Base-by-base conservation (phyloP, 2,329 filamentous ascomycete genomes). In the Fusarium ramigenum region DNA sequence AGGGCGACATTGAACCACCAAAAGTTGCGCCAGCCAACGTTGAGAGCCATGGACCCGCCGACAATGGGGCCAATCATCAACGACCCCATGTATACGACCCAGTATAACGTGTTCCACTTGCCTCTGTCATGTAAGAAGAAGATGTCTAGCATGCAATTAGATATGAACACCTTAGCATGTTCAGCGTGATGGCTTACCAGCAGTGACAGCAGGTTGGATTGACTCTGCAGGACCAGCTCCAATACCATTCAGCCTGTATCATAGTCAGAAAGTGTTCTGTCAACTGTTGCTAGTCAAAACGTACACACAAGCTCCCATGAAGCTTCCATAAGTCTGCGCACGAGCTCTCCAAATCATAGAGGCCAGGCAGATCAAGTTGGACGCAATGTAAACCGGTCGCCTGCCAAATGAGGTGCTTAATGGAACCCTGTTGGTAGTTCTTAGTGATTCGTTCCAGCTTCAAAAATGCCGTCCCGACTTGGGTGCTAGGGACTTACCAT, bases 321-420 rank as follows among this genome's bases (percentile, higher is more conserved):
- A 57, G 14, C 54, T 57, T 4, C 54, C 54, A 28, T 57, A 57
- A 1, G 54, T 57, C 28, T 57, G 39, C 11, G 54, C 54, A 36
- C 54, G 54, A 15, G 54, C 54, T 57, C 54, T 46, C 54, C 54
- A 57, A 18, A 57, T 57, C 54, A 57, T 46, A 8, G 54, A 36
- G 39, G 39, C 54, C 14, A 57, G 5, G n/a, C 54, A 57, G 23
- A 57, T 46, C n/a, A 57, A 16, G n/a, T 57, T 57, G 2, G 54
- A 57, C 18, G 6, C 30, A 25, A 57, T 57, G 7, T 46, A 57
- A 10, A 57, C 54, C 28, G 39, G 54, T n/a, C 54, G 18, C 30
- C 39, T 46, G n/a, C 54, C 54, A 9, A 57, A 57, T 9, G 54
- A 57, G 9, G 30, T 57, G 39, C 54, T 57, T n/a, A 57, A 34